These are phyloP conservation scores for Cystobasidium ongulense DNA, from an alignment of 768 basidiomycete species.

Conservation along the genomic window DNA sequence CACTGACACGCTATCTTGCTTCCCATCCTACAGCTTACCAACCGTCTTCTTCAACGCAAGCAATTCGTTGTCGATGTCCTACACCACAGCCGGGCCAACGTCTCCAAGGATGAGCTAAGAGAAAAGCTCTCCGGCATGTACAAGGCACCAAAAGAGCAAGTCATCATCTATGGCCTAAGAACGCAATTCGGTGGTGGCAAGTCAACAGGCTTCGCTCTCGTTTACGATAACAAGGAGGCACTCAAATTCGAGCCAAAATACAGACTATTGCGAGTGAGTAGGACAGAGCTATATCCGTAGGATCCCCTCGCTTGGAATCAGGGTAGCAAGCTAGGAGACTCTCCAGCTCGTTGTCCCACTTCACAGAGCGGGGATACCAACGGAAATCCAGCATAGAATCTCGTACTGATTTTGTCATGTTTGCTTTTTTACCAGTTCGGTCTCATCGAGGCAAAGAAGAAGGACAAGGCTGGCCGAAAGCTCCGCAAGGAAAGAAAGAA, in stretches of 20 bases:
- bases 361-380: no score
- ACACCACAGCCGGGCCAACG: slow-evolving; percentile 90
- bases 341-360: no score
- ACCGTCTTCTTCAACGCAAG: slow-evolving; percentile 88
- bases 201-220: slow-evolving; percentile 92
- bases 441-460: slow-evolving; percentile 54
- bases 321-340: no score
- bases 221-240: slow-evolving; percentile 89
- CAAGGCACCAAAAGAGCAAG: slow-evolving; percentile 82
- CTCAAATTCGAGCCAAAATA: slow-evolving; percentile 96
- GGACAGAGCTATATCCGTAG: no score
- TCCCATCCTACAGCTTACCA: slow-evolving; percentile 58
- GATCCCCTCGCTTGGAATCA: no score
- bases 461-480: slow-evolving; percentile 86
- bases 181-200: slow-evolving; percentile 97
- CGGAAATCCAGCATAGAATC: no score
- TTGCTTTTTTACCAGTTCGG: slow-evolving; percentile 48
- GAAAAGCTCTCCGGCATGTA: slow-evolving; percentile 87
- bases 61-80: slow-evolving; percentile 93
- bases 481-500: slow-evolving; percentile 99
- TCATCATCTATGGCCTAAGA: slow-evolving; percentile 87
- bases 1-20: neutral
- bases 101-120: slow-evolving; percentile 79
- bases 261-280: slow-evolving; percentile 82
- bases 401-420: no score